Base-by-base conservation (phyloP, 2,329 filamentous ascomycete species). In the Colletotrichum musae region DNA sequence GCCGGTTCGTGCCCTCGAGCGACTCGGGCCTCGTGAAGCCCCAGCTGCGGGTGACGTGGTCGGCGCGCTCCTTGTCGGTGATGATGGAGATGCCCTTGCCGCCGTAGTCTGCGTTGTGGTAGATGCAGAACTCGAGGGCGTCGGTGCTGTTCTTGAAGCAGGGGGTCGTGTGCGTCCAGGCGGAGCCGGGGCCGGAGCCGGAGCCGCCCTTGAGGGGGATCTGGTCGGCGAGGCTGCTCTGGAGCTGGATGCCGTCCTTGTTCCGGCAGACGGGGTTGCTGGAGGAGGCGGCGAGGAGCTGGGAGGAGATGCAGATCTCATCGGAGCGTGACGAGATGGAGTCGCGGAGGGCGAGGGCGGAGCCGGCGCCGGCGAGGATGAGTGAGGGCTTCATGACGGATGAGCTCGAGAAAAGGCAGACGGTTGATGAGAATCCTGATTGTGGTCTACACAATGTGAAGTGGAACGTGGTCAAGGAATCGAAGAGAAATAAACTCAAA, bases 1-100 rank as follows among this genome's bases (percentile, higher is more conserved):
- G 59, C 48, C 71, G 62, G 66, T 80, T 80, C 36, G 72, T 63
- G 36, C 71, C 70, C 6, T 68, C 65, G 43, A 75, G 66, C 4
- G 65, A 63, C 1, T 72, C 71, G 2, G 76, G 73, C 10, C 75
- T 58, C 10, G 70, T 68, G 69, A 82, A 80, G 9, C 76, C 76
- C 9, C 75, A 71, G 15, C 73, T 72, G 10, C 72, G 71, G 28
- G 75, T 75, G 9, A 80, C 64, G 39, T 72, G 72, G n/a, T 58
- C 70, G 3, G 80, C 80, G 57, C 81, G 77, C 13, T 73, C 70
- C 1, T 76, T 68, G 7, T 77, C 78, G 52, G 80, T 83, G 39
- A 84, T 58, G 58, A 84, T 71, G 24, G 80, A 78, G 56, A 83
- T 78, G 58, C 82, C 82, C 15, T 80, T 74, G 36, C 76, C 77